These are phyloP conservation scores for Blastomyces percursus DNA, from an alignment of 2,329 filamentous ascomycete species.

Conservation along the genomic window DNA sequence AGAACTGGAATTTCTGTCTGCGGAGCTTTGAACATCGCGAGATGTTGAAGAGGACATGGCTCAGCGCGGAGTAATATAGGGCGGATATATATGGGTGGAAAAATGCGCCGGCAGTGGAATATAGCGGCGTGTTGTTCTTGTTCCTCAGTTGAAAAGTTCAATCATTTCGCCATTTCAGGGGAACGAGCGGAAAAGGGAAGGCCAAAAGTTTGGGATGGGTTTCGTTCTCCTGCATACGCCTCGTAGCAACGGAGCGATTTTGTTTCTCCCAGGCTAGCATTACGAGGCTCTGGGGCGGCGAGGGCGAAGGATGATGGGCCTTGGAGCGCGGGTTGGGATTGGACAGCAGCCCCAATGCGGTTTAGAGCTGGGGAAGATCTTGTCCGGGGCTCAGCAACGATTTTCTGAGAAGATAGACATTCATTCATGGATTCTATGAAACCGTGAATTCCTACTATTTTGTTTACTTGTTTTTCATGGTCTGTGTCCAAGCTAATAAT, in stretches of 20 bases:
- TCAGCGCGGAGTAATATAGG: background rate
- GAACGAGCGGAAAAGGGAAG: background rate
- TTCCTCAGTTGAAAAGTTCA: background rate
- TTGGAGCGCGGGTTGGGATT: background rate
- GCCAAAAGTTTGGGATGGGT: background rate
- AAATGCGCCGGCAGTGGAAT: background rate
- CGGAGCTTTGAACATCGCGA: slow-evolving; percentile 9
- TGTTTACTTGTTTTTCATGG: background rate
- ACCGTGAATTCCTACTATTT: background rate
- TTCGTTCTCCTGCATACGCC: background rate
- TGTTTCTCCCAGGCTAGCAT: background rate
- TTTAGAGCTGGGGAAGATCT: background rate
- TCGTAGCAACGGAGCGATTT: background rate
- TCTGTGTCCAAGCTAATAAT: background rate
- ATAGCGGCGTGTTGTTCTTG: background rate
- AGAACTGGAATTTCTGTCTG: slow-evolving; percentile 18
- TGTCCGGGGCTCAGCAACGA: too few relatives aligned
- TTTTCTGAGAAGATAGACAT: background rate
- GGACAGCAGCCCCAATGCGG: background rate
- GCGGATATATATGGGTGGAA: background rate
- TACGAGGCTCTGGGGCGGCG: background rate
- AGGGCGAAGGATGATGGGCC: background rate
- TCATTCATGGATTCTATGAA: background rate
- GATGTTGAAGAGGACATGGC: slow-evolving; percentile 21
- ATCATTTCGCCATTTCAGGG: background rate